phyloP scores from a whole-genome alignment of 2,329 filamentous ascomycete species.

The Lachnellula hyalina region DNA sequence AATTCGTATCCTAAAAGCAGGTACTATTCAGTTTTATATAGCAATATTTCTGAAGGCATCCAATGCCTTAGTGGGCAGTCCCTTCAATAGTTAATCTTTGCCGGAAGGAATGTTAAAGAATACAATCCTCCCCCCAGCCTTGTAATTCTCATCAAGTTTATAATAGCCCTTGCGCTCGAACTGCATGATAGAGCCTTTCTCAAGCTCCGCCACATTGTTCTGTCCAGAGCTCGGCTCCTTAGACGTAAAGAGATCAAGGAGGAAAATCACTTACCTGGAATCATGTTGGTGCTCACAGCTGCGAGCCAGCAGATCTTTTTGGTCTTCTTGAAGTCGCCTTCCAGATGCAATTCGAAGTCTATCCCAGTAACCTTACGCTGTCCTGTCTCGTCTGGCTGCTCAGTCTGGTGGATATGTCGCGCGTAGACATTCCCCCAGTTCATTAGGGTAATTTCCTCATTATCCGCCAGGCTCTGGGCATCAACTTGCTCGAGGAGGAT shows the following conservation, averaged over 20 bases:
- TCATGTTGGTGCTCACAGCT: conserved; percentile 63
- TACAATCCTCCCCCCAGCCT: conserved; percentile 34
- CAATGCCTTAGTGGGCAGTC: background rate
- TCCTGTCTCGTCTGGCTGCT: background rate
- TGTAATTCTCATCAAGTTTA: background rate
- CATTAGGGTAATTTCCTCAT: background rate
- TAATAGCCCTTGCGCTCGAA: conserved; percentile 3
- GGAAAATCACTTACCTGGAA: conserved; percentile 39
- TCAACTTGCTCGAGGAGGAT: background rate
- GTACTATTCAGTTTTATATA: no score
- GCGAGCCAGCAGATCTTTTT: conserved; percentile 59
- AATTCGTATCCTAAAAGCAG: no score
- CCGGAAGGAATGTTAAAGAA: conserved; percentile 64
- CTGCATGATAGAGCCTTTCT: background rate
- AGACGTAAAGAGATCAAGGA: no score
- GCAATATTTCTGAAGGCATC: no score
- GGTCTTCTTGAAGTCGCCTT: background rate
- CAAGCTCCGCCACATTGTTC: background rate
- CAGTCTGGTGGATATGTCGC: background rate
- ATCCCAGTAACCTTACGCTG: background rate
- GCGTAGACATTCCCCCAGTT: background rate
- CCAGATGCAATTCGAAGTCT: background rate
- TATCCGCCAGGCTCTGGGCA: background rate
- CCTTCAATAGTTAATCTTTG: conserved; percentile 33
- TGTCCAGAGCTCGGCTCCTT: no score